Conservation (phyloP, 2,329 filamentous ascomycete species). For the Trichophyton simii region DNA sequence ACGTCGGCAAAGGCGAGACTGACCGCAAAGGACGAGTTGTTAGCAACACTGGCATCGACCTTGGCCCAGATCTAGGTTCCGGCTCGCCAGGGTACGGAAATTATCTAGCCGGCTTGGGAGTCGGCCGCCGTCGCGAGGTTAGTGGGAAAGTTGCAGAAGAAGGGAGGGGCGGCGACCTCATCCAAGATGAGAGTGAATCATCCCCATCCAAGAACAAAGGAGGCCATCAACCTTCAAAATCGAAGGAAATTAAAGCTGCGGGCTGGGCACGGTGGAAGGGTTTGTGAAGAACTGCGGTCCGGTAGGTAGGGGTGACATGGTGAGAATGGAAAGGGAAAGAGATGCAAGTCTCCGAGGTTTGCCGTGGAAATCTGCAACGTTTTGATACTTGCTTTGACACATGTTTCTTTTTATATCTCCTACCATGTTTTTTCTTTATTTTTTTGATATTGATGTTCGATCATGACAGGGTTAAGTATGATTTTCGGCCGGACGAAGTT, state of each 20-base stretch:
- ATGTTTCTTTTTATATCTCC: not conserved
- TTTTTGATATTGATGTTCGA: not conserved
- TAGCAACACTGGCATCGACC: slow-evolving; percentile 32
- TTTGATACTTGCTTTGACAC: slow-evolving; percentile 6
- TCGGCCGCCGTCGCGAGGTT: slow-evolving; percentile 36
- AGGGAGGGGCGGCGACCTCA: slow-evolving; percentile 25
- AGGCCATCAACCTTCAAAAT: slow-evolving; percentile 3
- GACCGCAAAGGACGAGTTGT: slow-evolving; percentile 34
- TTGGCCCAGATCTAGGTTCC: slow-evolving; percentile 19
- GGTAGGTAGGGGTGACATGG: too few relatives aligned
- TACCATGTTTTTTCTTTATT: not conserved
- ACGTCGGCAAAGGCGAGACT: slow-evolving; percentile 15
- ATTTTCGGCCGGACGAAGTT: not conserved
- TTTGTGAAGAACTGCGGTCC: slow-evolving; percentile 18
- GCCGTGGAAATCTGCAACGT: not conserved
- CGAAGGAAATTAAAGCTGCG: slow-evolving; percentile 24
- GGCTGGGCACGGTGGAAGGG: slow-evolving; percentile 38
- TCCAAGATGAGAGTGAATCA: slow-evolving; percentile 12
- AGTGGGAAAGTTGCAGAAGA: slow-evolving; percentile 38
- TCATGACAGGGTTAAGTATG: not conserved
- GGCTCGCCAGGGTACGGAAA: slow-evolving; percentile 27
- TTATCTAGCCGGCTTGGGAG: slow-evolving; percentile 33
- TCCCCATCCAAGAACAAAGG: slow-evolving; percentile 12
- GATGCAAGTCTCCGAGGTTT: slow-evolving; percentile 6
- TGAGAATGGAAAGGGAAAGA: too few relatives aligned